phyloP scores from a whole-genome alignment of 208 protist genomes.

The Porcisia deanei region DNA sequence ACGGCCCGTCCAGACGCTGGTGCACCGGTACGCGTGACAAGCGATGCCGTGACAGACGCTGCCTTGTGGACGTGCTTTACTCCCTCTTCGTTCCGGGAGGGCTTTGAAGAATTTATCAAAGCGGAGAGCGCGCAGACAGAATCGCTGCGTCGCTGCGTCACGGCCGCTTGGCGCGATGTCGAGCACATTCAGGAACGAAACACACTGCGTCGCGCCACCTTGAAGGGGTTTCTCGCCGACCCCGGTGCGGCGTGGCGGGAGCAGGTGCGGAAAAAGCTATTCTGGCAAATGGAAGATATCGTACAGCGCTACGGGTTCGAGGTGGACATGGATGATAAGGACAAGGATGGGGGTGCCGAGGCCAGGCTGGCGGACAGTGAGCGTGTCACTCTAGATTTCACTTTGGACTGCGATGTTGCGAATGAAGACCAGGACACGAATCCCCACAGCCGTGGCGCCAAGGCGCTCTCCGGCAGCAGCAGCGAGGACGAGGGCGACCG shows the following conservation, averaged over 20 bases:
- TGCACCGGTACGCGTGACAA: conserved; percentile 16
- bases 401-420: conserved; percentile 13
- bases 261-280: conserved; percentile 33
- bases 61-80: conserved; percentile 43
- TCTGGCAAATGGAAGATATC: conserved; percentile 60
- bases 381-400: conserved; percentile 39
- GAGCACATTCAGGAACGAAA: conserved; percentile 59
- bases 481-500: neutral
- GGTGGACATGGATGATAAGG: conserved; percentile 11
- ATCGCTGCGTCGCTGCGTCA: conserved; percentile 36
- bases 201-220: conserved; percentile 27
- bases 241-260: conserved; percentile 22
- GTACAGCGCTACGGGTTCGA: conserved; percentile 50
- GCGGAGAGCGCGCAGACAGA: conserved; percentile 35
- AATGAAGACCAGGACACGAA: neutral
- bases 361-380: neutral
- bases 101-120: conserved; percentile 11
- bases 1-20: neutral
- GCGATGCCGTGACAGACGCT: conserved; percentile 9
- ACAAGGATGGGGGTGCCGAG: neutral
- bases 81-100: conserved; percentile 24
- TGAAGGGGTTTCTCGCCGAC: conserved; percentile 28
- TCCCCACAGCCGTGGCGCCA: neutral
- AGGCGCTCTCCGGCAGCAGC: neutral
- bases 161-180: conserved; percentile 55